These are phyloP conservation scores for Kwoniella pini DNA, from an alignment of 768 basidiomycete species.

Conservation along the genomic window DNA sequence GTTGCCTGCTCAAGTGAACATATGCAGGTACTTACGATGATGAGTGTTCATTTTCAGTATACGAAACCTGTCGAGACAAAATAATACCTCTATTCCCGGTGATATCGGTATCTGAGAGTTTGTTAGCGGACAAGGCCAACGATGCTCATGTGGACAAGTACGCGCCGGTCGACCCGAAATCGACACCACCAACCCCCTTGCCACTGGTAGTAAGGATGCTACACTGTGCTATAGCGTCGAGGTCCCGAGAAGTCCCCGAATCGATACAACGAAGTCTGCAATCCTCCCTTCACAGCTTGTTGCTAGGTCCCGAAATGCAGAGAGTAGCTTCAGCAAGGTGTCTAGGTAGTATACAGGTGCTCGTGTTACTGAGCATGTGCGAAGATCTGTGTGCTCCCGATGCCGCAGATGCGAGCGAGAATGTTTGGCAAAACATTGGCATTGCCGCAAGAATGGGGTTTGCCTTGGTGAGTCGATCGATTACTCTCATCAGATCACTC, in stretches of 20 bases:
- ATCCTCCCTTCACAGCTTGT: conserved; percentile 4
- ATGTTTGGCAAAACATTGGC: conserved; percentile 23
- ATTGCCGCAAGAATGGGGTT: conserved; percentile 17
- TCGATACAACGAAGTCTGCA: conserved; percentile 13
- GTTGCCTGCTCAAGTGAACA: not conserved
- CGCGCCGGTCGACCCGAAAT: conserved; percentile 15
- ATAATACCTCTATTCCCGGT: conserved; percentile 32
- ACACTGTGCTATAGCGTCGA: conserved; percentile 22
- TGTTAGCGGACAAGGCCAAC: conserved; percentile 3
- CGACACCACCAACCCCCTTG: conserved; percentile 27
- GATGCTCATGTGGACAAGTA: conserved; percentile 1
- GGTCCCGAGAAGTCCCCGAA: conserved; percentile 22
- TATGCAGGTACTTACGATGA: no score
- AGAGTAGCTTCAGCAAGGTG: conserved; percentile 2
- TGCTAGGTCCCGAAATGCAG: conserved; percentile 15
- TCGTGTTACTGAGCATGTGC: conserved; percentile 23
- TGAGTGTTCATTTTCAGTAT: conserved; percentile 7
- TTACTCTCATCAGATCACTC: not conserved
- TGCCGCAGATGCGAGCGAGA: not conserved
- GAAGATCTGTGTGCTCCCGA: conserved; percentile 18
- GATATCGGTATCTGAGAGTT: conserved; percentile 24
- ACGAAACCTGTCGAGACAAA: conserved; percentile 21
- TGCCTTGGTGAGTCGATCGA: conserved; percentile 18
- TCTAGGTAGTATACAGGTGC: conserved; percentile 20
- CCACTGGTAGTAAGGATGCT: conserved; percentile 26